Evolutionary conservation across 164 flowering plant genomes (phyloP), one percentile per base, ranked within the genome.

Genomic region (Nelumbo lutea): DNA sequence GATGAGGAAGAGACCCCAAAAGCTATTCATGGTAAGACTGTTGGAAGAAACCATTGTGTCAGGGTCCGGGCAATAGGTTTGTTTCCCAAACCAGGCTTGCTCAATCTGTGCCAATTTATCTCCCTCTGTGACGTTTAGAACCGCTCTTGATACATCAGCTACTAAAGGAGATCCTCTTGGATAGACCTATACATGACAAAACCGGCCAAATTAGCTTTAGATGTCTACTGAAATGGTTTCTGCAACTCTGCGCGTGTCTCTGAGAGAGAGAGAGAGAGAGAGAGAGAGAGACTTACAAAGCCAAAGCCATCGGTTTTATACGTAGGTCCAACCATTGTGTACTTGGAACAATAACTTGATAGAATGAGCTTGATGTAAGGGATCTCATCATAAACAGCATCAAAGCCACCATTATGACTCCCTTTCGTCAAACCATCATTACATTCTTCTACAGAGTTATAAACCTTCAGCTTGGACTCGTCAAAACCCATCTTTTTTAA

Each of bases 291-390:
- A 59, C 68, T 57, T 58, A 73, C 76, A 64, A 73, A 73, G 14
- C 76, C 76, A 42, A 73, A 73, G 1, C 76, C 76, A 27, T 7
- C 72, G 6, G 67, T 73, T 61, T 64, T 57, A 59, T 63, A 68
- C 10, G 64, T 68, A 2, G 72, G 76, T 1, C 68, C 64, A 42
- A 63, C 68, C 68, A 73, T 58, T 38, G 68, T 68, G 62, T 68
- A 73, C 15, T 50, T 68, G 9, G 51, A 66, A 64, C 65, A 68
- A 27, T 73, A 63, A 1, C 64, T 64, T 9, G n/a, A 5, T 4
- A 68, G 65, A 57, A 73, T 42, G 48, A 68, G 9, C 43, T 68
- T 68, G 38, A 62, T 57, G 51, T 68, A 73, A 41, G 75, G 70
- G 11, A 67, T 56, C 66, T 72, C 71, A 0, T 72, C 75, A 38